A percentile compares a stretch with the other conserved stretches of the same genome.
Conservation (phyloP, 140 eudicot species). For the Bidens hawaiensis region DNA sequence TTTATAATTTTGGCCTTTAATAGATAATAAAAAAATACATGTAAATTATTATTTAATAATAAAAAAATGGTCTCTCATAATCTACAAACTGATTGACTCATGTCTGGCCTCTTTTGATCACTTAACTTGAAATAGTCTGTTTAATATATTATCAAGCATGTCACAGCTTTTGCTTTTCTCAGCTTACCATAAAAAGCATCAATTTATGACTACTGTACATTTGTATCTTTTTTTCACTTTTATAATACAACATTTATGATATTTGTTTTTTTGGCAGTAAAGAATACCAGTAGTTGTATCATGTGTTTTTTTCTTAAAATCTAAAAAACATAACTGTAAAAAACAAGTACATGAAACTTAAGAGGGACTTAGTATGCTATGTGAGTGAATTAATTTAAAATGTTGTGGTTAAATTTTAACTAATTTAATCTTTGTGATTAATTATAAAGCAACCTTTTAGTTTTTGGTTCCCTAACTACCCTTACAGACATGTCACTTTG, state of each 20-base stretch:
- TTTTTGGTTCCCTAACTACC: not conserved
- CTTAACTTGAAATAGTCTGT: conserved; percentile 27
- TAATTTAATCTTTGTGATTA: too few relatives aligned
- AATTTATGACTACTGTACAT: not conserved
- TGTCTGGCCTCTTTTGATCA: conserved; percentile 29
- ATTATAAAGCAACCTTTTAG: not conserved
- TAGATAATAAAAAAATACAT: conserved; percentile 1
- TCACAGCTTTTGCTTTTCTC: conserved; percentile 29
- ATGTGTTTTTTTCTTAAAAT: not conserved
- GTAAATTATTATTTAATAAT: not conserved
- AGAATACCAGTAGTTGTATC: not conserved
- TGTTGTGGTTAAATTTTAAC: not conserved
- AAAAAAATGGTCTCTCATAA: not conserved
- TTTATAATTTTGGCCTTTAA: not conserved
- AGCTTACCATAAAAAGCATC: conserved; percentile 24
- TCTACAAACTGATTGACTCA: conserved; percentile 11
- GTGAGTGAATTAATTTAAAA: too few relatives aligned
- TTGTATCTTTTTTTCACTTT: not conserved
- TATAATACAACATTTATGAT: not conserved
- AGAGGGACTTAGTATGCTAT: too few relatives aligned
- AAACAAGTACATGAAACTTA: too few relatives aligned
- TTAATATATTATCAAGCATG: conserved; percentile 27
- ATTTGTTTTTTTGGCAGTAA: not conserved
- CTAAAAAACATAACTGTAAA: too few relatives aligned
- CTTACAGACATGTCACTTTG: not conserved